phyloP scores from a whole-genome alignment of 2,329 filamentous ascomycete genomes.

The Neofusicoccum parvum region DNA sequence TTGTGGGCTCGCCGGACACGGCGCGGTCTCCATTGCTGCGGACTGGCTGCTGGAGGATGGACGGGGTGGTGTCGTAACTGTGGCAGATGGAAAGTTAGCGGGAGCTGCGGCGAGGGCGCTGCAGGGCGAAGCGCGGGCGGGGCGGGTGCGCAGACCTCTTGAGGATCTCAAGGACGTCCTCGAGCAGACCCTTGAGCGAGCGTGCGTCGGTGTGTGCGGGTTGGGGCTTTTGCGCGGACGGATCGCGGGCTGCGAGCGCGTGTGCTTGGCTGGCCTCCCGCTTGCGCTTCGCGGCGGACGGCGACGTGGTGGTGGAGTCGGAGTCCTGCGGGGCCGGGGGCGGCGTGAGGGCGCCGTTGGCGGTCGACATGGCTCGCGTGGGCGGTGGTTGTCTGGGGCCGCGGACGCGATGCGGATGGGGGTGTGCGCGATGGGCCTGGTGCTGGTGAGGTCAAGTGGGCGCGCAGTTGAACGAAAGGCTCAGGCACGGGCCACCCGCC shows the following conservation, averaged over 20 bases:
- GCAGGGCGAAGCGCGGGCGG: slow-evolving; percentile 3
- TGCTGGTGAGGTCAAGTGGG: slow-evolving; percentile 10
- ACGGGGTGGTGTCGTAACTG: slow-evolving; percentile 49
- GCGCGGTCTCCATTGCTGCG: slow-evolving; percentile 32
- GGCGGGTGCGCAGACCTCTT: slow-evolving; percentile 34
- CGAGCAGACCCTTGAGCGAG: slow-evolving; percentile 35
- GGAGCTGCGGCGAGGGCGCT: background rate
- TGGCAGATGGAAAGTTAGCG: slow-evolving; percentile 20
- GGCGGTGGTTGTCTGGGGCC: slow-evolving; percentile 18
- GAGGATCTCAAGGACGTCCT: slow-evolving; percentile 46
- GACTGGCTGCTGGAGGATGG: slow-evolving; percentile 46
- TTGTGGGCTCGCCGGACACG: slow-evolving; percentile 42
- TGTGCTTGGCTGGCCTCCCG: slow-evolving; percentile 39
- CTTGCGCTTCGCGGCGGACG: slow-evolving; percentile 48
- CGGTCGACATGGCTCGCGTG: slow-evolving; percentile 31
- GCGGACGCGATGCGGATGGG: slow-evolving; percentile 17
- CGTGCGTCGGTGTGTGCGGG: slow-evolving; percentile 23
- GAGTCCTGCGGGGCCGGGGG: slow-evolving; percentile 31
- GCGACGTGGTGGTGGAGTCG: slow-evolving; percentile 30
- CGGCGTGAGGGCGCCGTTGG: slow-evolving; percentile 40
- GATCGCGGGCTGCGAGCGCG: slow-evolving; percentile 33
- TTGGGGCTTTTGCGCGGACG: slow-evolving; percentile 24
- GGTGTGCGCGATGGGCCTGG: slow-evolving; percentile 17
- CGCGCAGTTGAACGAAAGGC: background rate
- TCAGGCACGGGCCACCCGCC: background rate